Evolutionary conservation across 495 filamentous ascomycete genomes (phyloP), one percentile per base, ranked within the genome.

Genomic region (Aspergillus leporis): DNA sequence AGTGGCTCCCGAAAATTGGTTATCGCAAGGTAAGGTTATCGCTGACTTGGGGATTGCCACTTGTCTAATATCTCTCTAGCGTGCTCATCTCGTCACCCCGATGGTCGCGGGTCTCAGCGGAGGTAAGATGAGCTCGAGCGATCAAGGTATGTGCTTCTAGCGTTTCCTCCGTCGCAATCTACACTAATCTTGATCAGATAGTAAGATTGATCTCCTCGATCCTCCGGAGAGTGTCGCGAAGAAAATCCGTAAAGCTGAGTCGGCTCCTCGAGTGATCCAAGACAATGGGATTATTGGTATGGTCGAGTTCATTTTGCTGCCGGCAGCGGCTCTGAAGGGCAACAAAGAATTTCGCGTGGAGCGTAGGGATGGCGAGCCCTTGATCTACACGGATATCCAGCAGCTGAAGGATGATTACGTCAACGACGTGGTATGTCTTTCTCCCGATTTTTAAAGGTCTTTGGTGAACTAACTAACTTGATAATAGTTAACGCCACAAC

Each of bases 191-290:
- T 9, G n/a, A 51, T 19, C 45, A 74, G 70, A 70, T 45, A 74
- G 72, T 66, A 76, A 98, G 78, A 96, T 98, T 62, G 94, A 98
- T 70, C 78, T 98, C 8, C 81, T 98, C 5, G 94, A 98, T 61
- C 41, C 82, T 0, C 73, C 87, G 0, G 92, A 95, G 8, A 68
- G 74, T 4, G 84, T 97, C 4, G 70, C 76, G 53, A 88, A 85
- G 74, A 97, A 97, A 81, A 78, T 97, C 58, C 85, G 84, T 63
- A 96, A 96, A 72, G 89, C 93, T 3, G 80, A 86, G 41, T 88
- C 88, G 6, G 82, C 82, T 32, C 94, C 94, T 2, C 79, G 83
- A 60, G 81, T 89, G 31, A 77, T 90, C 18, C 91, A 96, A 62
- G 88, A 86, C 7, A 98, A 98, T 68, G 94, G 94, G 13, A 69